A percentile compares a stretch with the other conserved stretches of the same genome.
Evolutionary conservation across 139 green algal genomes (phyloP).

Genomic region (Chlamydomonas sp.): DNA sequence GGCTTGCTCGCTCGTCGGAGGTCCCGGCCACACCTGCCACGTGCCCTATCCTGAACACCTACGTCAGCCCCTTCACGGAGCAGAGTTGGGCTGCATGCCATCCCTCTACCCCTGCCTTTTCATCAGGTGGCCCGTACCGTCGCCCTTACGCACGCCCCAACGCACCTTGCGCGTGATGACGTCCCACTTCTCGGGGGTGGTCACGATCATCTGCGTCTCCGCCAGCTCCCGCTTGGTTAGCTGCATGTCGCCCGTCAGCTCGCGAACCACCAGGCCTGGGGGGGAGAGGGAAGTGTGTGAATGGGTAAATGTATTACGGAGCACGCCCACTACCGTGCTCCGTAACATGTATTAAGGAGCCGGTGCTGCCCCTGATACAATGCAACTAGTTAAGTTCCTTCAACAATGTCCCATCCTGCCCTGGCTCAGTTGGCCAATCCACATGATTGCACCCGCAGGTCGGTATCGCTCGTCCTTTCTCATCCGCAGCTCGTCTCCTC

Average conservation of each 20-base stretch:
- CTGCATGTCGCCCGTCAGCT: slow-evolving; percentile 97
- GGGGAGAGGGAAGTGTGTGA: background rate
- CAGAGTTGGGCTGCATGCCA: too few species aligned
- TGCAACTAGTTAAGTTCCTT: background rate
- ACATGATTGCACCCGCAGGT: background rate
- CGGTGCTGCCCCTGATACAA: background rate
- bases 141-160: background rate
- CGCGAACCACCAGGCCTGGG: slow-evolving; percentile 79
- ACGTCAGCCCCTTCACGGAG: too few species aligned
- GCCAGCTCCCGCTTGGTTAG: slow-evolving; percentile 94
- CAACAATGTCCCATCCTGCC: background rate
- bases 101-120: too few species aligned
- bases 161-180: slow-evolving; percentile 97
- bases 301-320: background rate
- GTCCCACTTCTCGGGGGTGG: slow-evolving; percentile 99
- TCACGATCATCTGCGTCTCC: slow-evolving; percentile 99
- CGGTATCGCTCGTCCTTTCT: background rate
- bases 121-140: too few species aligned
- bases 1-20: too few species aligned
- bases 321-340: background rate
- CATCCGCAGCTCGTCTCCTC: background rate
- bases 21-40: too few species aligned
- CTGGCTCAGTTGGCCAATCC: background rate
- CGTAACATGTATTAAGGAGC: background rate
- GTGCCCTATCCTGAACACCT: too few species aligned